Conservation (phyloP, 2,329 filamentous ascomycete species). For the Diaporthe australafricana region DNA sequence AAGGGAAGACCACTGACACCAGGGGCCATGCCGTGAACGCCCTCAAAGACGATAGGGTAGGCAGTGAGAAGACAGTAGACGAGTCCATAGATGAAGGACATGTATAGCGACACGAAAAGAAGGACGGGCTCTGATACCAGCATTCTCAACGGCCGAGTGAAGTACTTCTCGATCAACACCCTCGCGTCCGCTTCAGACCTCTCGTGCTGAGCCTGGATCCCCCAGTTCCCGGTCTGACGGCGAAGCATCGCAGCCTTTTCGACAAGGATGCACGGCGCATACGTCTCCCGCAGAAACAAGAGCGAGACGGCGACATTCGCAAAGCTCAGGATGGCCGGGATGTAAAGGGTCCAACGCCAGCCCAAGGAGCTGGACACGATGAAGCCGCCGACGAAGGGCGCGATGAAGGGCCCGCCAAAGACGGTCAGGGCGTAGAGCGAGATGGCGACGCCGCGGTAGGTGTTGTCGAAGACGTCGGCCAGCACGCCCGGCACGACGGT, state of each 20-base stretch:
- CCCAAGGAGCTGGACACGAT: slow-evolving; percentile 13
- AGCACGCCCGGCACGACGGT: slow-evolving; percentile 32
- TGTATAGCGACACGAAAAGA: slow-evolving; percentile 54
- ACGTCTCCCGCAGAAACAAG: slow-evolving; percentile 28
- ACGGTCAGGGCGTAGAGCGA: slow-evolving; percentile 32
- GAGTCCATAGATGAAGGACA: slow-evolving; percentile 37
- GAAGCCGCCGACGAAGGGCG: slow-evolving; percentile 28
- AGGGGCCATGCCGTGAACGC: slow-evolving; percentile 43
- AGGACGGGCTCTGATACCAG: slow-evolving; percentile 67
- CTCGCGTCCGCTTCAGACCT: slow-evolving; percentile 27
- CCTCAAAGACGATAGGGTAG: slow-evolving; percentile 42
- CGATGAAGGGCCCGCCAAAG: slow-evolving; percentile 34
- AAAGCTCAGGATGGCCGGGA: slow-evolving; percentile 30
- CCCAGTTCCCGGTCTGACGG: slow-evolving; percentile 42
- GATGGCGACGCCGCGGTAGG: slow-evolving; percentile 34
- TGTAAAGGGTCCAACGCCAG: slow-evolving; percentile 34
- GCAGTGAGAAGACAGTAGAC: slow-evolving; percentile 34
- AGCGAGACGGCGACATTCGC: slow-evolving; percentile 22
- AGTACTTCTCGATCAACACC: slow-evolving; percentile 38
- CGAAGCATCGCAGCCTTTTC: slow-evolving; percentile 23
- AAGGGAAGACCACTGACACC: slow-evolving; percentile 47
- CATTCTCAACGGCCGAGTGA: slow-evolving; percentile 41
- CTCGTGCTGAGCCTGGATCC: slow-evolving; percentile 29
- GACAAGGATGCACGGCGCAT: slow-evolving; percentile 29
- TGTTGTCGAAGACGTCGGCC: slow-evolving; percentile 30